Conservation (phyloP, 2,329 filamentous ascomycete genomes). For the Botrytis sinoallii region DNA sequence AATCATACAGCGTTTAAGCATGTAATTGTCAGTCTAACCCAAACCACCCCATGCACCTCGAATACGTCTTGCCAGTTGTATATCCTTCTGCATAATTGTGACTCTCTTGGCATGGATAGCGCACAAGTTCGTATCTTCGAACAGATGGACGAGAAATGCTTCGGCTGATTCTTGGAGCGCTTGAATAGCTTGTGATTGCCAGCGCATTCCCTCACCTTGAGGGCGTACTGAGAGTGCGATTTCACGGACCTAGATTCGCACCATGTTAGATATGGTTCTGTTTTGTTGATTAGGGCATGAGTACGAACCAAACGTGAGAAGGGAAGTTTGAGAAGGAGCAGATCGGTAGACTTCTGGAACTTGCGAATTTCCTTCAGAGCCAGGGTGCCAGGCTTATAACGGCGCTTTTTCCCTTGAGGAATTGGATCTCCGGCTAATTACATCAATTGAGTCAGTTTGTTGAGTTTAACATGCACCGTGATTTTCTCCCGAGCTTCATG, state of each 20-base stretch:
- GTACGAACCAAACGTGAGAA: constrained; percentile 67
- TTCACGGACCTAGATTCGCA: constrained; percentile 57
- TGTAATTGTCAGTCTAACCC: constrained; percentile 41
- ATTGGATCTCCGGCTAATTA: constrained; percentile 68
- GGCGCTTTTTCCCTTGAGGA: constrained; percentile 57
- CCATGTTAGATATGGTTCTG: background rate
- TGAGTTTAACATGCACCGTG: background rate
- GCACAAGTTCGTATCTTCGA: constrained; percentile 93
- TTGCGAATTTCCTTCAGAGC: constrained; percentile 88
- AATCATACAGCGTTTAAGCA: background rate
- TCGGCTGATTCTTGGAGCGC: constrained; percentile 95
- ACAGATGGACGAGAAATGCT: constrained; percentile 93
- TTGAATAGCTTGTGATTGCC: constrained; percentile 93
- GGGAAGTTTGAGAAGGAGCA: constrained; percentile 76
- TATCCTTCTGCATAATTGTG: constrained; percentile 97
- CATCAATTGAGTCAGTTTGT: background rate
- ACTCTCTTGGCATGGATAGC: constrained; percentile 96
- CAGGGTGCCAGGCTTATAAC: constrained; percentile 76
- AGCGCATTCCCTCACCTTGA: constrained; percentile 70
- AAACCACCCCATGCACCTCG: constrained; percentile 73
- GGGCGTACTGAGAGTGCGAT: constrained; percentile 66
- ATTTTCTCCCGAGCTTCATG: too few species aligned
- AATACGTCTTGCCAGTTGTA: constrained; percentile 83
- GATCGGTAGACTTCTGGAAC: constrained; percentile 86
- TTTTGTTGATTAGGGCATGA: background rate